Base-by-base conservation (phyloP, 352 stramenopile species). In the Phytopythium delawarense region DNA sequence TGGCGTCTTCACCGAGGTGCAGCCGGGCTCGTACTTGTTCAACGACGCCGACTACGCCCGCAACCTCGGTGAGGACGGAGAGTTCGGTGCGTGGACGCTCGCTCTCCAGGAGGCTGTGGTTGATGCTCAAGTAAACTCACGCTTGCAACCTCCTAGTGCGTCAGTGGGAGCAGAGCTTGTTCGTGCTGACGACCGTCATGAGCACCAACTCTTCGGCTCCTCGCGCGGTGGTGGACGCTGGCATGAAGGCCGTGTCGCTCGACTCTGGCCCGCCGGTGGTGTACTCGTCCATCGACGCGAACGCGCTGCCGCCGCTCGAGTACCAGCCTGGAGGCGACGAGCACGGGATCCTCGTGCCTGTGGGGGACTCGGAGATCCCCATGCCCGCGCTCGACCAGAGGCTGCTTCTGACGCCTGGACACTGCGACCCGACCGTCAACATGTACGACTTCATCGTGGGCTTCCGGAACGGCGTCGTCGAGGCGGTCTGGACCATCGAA, bases 381-480 rank as follows among this genome's bases (percentile, higher is more conserved):
- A 78, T 88, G 62, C 81, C 82, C 2, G 23, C 62, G 60, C 59
- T 91, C 13, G 82, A 81, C 18, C 65, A 70, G 44, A 81, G 87
- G 61, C 60, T 91, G 58, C 55, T 88, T 51, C 77, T 93, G 23
- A 75, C 74, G 30, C 84, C 84, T 0, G 78, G 80, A 2, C 84
- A 93, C 54, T 88, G 79, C 40, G 84, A 93, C 46, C 84, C 84
- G n/a, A 91, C 80, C 20, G 74, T 74, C 18, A 93, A 93, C 61
- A 68, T 91, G 56, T 89, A 93, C 66, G 84, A 92, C 65, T 82
- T 84, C 60, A 53, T 89, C 20, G 72, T 92, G 13, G 78, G 76
- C 30, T 88, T 77, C 57, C 81, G 81, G 32, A 74, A 74, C 25
- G 68, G 71, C 21, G 25, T 67, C 9, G 78, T 90, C 16, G 81